Conservation (phyloP, 805 yeast genomes). For the Nakazawaea siamensis region DNA sequence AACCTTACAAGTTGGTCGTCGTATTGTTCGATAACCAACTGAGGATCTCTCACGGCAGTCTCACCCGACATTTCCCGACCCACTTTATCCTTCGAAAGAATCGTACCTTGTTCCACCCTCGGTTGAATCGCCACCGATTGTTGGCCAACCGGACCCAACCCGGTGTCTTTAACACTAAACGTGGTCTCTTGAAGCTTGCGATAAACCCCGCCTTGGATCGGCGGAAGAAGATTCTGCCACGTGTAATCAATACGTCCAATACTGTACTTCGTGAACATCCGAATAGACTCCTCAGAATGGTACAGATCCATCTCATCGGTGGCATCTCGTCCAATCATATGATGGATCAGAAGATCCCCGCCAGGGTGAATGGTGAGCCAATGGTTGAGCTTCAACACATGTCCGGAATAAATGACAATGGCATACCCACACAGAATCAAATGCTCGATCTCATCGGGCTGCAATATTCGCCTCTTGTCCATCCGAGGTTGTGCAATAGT, state of each 20-base stretch:
- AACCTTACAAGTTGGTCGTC: constrained; percentile 46
- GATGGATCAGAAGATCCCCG: constrained; percentile 77
- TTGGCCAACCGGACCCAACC: constrained; percentile 28
- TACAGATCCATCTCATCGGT: constrained; percentile 87
- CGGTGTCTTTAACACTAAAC: too few relatives aligned
- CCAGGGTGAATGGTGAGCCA: constrained; percentile 84
- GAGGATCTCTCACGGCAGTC: constrained; percentile 42
- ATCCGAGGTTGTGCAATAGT: not conserved
- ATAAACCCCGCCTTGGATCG: constrained; percentile 74
- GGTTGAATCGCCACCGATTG: constrained; percentile 37
- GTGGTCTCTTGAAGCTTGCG: constrained; percentile 21
- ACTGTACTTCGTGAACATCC: constrained; percentile 44
- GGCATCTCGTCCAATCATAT: constrained; percentile 85
- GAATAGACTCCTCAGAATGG: constrained; percentile 53
- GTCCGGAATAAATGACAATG: constrained; percentile 55
- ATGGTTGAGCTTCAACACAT: constrained; percentile 54
- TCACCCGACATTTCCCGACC: constrained; percentile 27
- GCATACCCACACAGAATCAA: constrained; percentile 61
- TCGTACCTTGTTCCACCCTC: constrained; percentile 38
- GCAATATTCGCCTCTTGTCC: constrained; percentile 17
- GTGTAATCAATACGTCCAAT: constrained; percentile 55
- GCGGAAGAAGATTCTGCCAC: constrained; percentile 79
- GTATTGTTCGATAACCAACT: constrained; percentile 41
- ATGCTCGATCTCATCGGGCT: constrained; percentile 49
- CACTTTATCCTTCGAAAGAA: constrained; percentile 30